Evolutionary conservation across 1,284 basidiomycete species (phyloP).

Genomic region (Apiotrichum laibachii): DNA sequence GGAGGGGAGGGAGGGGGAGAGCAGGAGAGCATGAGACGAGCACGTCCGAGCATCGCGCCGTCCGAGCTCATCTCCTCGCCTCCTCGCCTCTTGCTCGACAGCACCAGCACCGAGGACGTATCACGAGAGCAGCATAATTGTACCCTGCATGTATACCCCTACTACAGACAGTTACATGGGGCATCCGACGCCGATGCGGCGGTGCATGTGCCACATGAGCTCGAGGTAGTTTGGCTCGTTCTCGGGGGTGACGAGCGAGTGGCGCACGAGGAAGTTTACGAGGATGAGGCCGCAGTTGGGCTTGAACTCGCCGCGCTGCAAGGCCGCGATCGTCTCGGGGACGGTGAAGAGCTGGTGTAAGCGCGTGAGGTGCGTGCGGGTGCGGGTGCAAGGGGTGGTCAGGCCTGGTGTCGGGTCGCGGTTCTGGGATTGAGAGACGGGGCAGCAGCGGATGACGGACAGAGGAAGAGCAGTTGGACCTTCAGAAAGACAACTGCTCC

Average conservation of each 20-base stretch:
- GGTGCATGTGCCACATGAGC: slow-evolving; percentile 41
- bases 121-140: slow-evolving; percentile 6
- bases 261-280: slow-evolving; percentile 58
- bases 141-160: slow-evolving; percentile 25
- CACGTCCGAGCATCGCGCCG: too few species aligned
- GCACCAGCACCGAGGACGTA: too few species aligned
- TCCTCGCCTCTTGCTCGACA: too few species aligned
- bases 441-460: too few species aligned
- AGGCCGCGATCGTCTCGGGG: slow-evolving; percentile 48
- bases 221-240: slow-evolving; percentile 52
- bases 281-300: slow-evolving; percentile 59
- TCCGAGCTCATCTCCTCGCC: too few species aligned
- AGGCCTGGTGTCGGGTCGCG: too few species aligned
- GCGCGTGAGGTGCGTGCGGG: background rate
- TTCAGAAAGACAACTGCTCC: too few species aligned
- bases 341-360: slow-evolving; percentile 39
- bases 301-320: slow-evolving; percentile 56
- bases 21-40: too few species aligned
- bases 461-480: too few species aligned
- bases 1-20: background rate
- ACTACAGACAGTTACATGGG: slow-evolving; percentile 15
- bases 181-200: slow-evolving; percentile 41
- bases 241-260: slow-evolving; percentile 56
- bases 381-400: too few species aligned
- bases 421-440: too few species aligned